Base-by-base conservation (phyloP, 345 rosid genomes). In the Mallotus nudiflorus region DNA sequence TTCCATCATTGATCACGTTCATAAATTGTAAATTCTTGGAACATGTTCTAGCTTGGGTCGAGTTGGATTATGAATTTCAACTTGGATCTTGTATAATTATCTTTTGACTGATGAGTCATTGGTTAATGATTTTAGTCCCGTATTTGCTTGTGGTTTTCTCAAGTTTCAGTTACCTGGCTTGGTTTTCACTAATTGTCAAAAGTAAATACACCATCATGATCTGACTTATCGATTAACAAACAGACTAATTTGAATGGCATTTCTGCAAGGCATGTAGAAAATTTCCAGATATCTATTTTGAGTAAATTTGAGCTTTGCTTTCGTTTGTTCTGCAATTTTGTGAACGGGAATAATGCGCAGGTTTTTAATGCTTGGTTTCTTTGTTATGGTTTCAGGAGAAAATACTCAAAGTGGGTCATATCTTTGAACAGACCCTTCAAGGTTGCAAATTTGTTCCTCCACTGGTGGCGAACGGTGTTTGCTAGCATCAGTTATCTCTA, bases 361-460 rank as follows among this genome's bases (percentile, higher is more conserved):
- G 13, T 42, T 55, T 22, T 11, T 55, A 14, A 40, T 68, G 13
- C 37, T 29, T 25, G 33, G 24, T 46, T 44, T 54, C 11, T 61
- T 66, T 35, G 22, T 64, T n/a, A n/a, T 55, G 28, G 44, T 29
- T 85, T 70, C 86, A 91, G 98, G 92, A 65, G 68, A 91, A 82
- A 72, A 52, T 93, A 85, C 81, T 91, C 52, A 88, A 78, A 80
- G 88, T 89, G 24, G 97, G 89, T 29, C 93, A 91, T 73, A 75
- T 91, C 68, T 93, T 93, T 88, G 97, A 93, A 88, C 96, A 93
- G 80, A 93, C 98, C 39, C 89, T 89, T 42, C 77, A 73, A 75
- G 88, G 82, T 60, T 77, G 67, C 81, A 81, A 76, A 64, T 93
- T 93, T 81, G 72, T 93, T 64, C 97, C 98, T 57, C 97, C 97